phyloP scores from a whole-genome alignment of 768 basidiomycete species.

The Suillus subalutaceus region DNA sequence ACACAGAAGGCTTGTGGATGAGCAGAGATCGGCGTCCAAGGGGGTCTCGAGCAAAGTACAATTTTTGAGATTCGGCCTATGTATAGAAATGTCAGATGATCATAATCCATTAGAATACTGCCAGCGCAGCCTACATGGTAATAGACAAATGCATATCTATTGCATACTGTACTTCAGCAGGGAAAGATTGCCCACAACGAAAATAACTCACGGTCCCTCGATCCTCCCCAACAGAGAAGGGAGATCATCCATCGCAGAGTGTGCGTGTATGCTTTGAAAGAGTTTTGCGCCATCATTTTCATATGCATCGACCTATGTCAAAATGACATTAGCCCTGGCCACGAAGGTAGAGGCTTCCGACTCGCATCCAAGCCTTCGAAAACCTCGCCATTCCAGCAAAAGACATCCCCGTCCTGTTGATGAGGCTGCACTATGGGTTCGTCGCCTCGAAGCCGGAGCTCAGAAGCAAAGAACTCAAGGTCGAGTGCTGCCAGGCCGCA shows the following conservation, averaged over 20 bases:
- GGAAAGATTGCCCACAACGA: neutral
- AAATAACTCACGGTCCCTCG: slow-evolving; percentile 77
- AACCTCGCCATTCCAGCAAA: slow-evolving; percentile 92
- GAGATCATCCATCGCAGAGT: slow-evolving; percentile 43
- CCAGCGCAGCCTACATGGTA: slow-evolving; percentile 59
- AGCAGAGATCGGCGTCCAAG: slow-evolving; percentile 86
- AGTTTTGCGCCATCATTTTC: slow-evolving; percentile 78
- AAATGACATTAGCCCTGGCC: slow-evolving; percentile 13
- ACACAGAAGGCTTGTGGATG: slow-evolving; percentile 56
- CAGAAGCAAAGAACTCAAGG: slow-evolving; percentile 72
- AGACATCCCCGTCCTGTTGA: slow-evolving; percentile 50
- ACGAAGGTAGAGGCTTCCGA: slow-evolving; percentile 4
- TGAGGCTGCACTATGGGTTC: slow-evolving; percentile 71
- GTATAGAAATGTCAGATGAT: slow-evolving; percentile 6
- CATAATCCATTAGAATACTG: neutral
- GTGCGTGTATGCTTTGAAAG: slow-evolving; percentile 34
- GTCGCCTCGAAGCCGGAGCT: slow-evolving; percentile 71
- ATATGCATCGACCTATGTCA: slow-evolving; percentile 48
- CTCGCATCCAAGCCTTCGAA: slow-evolving; percentile 81
- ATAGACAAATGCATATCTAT: slow-evolving; percentile 80
- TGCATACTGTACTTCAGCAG: slow-evolving; percentile 8
- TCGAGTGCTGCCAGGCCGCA: slow-evolving; percentile 16
- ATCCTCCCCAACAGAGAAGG: slow-evolving; percentile 55
- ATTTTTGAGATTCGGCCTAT: slow-evolving; percentile 44
- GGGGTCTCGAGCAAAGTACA: slow-evolving; percentile 83